Conservation (phyloP, 192 early-diverging fungal species). For the Mortierella claussenii region DNA sequence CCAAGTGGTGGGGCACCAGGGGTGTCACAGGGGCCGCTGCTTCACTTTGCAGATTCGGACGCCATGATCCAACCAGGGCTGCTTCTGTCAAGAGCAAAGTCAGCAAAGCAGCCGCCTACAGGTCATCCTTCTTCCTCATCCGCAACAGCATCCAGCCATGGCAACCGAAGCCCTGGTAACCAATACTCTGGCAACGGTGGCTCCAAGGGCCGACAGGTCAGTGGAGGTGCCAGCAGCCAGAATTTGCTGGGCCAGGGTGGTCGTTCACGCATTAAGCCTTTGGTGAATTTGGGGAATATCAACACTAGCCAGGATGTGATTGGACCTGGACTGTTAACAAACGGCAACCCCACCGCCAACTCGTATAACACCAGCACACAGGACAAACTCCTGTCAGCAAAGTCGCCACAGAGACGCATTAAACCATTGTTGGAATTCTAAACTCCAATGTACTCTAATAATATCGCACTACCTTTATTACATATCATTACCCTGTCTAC, state of each 20-base stretch:
- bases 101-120: slow-evolving; percentile 25
- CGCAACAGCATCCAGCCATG: background rate
- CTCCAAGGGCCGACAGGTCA: slow-evolving; percentile 7
- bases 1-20: slow-evolving; percentile 1
- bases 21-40: slow-evolving; percentile 28
- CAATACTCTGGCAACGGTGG: background rate
- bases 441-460: too few relatives aligned
- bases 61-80: slow-evolving; percentile 50
- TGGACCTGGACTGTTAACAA: slow-evolving; percentile 27
- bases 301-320: slow-evolving; percentile 31
- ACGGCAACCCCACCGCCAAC: background rate
- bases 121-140: background rate
- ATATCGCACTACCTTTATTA: too few relatives aligned
- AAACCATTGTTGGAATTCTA: slow-evolving; percentile 48
- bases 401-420: slow-evolving; percentile 20
- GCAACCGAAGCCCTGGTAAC: background rate
- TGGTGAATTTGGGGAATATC: slow-evolving; percentile 37
- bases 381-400: slow-evolving; percentile 1
- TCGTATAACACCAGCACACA: background rate
- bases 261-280: slow-evolving; percentile 16
- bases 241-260: background rate
- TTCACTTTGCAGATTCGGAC: slow-evolving; percentile 32
- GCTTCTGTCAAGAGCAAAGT: slow-evolving; percentile 28
- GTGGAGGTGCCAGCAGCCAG: background rate
- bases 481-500: too few relatives aligned